phyloP scores from a whole-genome alignment of 2,329 filamentous ascomycete genomes.

The Colletotrichum magnum region DNA sequence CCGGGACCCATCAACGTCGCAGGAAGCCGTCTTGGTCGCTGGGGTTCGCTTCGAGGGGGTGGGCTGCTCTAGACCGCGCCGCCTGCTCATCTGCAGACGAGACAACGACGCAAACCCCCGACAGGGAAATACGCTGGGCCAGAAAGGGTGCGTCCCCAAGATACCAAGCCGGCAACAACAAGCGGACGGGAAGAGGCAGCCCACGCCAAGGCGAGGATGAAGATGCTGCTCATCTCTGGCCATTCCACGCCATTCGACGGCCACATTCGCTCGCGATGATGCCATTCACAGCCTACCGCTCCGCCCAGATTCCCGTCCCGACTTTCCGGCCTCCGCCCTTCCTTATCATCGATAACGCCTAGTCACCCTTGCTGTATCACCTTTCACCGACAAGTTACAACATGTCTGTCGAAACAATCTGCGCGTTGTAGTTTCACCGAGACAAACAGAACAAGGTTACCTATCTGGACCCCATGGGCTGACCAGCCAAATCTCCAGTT shows the following conservation, averaged over 20 bases:
- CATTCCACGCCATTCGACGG: conserved; percentile 25
- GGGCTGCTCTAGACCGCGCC: conserved; percentile 2
- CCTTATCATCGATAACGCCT: conserved; percentile 20
- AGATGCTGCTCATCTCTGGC: conserved; percentile 15
- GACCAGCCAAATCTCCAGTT: conserved; percentile 33
- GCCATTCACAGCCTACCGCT: conserved; percentile 30
- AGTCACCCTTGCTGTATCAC: conserved; percentile 20
- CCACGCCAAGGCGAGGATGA: conserved; percentile 35
- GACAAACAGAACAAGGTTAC: conserved; percentile 28
- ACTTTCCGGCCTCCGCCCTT: conserved; percentile 14
- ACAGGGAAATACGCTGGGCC: conserved; percentile 15
- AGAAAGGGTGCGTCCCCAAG: conserved; percentile 24
- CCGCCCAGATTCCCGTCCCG: conserved; percentile 22
- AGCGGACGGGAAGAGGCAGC: conserved; percentile 40
- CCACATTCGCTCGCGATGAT: background rate
- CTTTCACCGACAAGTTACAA: conserved; percentile 13
- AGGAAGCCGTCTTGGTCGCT: conserved; percentile 33
- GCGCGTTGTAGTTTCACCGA: conserved; percentile 35
- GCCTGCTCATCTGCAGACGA: conserved; percentile 15
- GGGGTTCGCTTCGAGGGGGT: conserved; percentile 21
- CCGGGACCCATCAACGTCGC: conserved; percentile 30
- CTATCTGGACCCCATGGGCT: conserved; percentile 12
- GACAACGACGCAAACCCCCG: conserved; percentile 17
- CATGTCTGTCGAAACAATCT: conserved; percentile 1
- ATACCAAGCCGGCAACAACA: conserved; percentile 40